A percentile compares a stretch with the other conserved stretches of the same genome.
phyloP scores from a whole-genome alignment of 345 rosid genomes.

The Arabidopsis suecica region DNA sequence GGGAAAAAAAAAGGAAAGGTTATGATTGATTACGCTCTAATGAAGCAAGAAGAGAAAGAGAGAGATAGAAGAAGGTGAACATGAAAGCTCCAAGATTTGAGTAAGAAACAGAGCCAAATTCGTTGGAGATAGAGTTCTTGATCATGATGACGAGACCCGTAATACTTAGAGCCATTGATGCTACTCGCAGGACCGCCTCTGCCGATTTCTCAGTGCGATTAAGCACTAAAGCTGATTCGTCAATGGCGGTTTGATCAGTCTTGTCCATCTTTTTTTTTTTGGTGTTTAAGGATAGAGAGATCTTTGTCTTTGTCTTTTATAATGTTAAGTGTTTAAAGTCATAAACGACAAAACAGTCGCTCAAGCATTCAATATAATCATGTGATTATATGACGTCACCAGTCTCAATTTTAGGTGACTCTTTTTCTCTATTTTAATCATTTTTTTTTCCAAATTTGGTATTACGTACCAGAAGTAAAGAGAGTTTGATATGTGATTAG shows the following conservation, averaged over 20 bases:
- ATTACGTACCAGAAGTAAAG: conserved; percentile 15
- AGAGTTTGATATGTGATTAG: conserved; percentile 11
- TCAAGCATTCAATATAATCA: conserved; percentile 32
- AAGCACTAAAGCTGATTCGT: conserved; percentile 18
- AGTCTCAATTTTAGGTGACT: conserved; percentile 26
- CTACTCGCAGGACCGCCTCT: conserved; percentile 61
- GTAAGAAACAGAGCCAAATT: conserved; percentile 78
- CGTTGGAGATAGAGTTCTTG: conserved; percentile 64
- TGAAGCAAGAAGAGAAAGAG: neutral
- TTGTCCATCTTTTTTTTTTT: conserved; percentile 20
- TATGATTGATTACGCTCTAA: conserved; percentile 60
- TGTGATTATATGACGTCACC: conserved; percentile 14
- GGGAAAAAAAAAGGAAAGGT: conserved; percentile 59
- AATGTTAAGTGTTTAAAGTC: neutral
- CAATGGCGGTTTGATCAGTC: conserved; percentile 5
- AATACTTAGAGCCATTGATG: conserved; percentile 66
- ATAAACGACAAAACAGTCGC: conserved; percentile 2
- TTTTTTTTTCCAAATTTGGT: conserved; percentile 7
- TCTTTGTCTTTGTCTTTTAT: conserved; percentile 23
- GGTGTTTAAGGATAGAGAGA: neutral
- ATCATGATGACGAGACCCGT: conserved; percentile 73
- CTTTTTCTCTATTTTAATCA: conserved; percentile 15
- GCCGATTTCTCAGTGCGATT: conserved; percentile 29
- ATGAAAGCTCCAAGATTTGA: conserved; percentile 81
- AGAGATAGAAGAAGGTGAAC: conserved; percentile 40